Evolutionary conservation across 2,329 filamentous ascomycete species (phyloP).

Genomic region (Botrytis fabae): DNA sequence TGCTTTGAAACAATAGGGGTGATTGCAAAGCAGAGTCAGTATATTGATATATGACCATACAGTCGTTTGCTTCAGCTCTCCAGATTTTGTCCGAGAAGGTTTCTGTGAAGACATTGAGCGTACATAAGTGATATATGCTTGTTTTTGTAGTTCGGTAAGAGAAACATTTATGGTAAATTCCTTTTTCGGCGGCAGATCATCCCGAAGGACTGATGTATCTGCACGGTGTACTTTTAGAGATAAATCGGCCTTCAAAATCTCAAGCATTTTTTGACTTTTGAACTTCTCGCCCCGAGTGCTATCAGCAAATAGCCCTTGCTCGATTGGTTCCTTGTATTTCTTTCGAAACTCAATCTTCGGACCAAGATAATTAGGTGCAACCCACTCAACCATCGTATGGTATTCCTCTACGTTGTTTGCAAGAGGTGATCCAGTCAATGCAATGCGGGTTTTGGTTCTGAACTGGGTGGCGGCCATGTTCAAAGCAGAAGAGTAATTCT

Average conservation of each 20-base stretch:
- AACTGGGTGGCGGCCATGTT: constrained; percentile 59
- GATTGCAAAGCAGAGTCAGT: constrained; percentile 57
- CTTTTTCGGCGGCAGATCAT: constrained; percentile 70
- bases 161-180: constrained; percentile 81
- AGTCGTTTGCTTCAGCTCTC: constrained; percentile 44
- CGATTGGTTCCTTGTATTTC: constrained; percentile 73
- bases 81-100: constrained; percentile 36
- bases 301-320: constrained; percentile 67
- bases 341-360: constrained; percentile 64
- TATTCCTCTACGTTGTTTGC: constrained; percentile 85
- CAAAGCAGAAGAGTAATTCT: constrained; percentile 60
- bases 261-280: constrained; percentile 64
- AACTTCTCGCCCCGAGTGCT: constrained; percentile 58
- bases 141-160: constrained; percentile 63
- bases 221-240: constrained; percentile 76
- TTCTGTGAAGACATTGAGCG: constrained; percentile 40
- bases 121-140: constrained; percentile 60
- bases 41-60: constrained; percentile 56
- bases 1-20: constrained; percentile 49
- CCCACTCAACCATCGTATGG: constrained; percentile 84
- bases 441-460: constrained; percentile 69
- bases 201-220: constrained; percentile 65
- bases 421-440: constrained; percentile 82
- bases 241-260: constrained; percentile 69
- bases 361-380: constrained; percentile 77